Conservation (phyloP, 2,329 filamentous ascomycete species). For the Ophiocordyceps unilateralis region DNA sequence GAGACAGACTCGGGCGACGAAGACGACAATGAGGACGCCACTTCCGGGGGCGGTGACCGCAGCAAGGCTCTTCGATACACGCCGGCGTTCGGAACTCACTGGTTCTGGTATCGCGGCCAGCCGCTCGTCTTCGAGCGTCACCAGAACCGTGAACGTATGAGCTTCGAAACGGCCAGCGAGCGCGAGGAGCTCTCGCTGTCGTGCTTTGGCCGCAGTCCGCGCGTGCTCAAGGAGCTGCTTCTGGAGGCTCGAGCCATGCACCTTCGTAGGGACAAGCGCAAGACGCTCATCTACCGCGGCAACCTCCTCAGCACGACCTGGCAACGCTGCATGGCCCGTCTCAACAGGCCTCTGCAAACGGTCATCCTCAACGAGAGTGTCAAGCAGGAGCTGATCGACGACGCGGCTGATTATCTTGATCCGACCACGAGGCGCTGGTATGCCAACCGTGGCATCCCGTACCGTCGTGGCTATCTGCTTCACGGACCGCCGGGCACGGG, state of each 20-base stretch:
- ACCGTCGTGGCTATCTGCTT: constrained; percentile 68
- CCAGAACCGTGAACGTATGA: constrained; percentile 25
- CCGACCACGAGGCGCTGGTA: constrained; percentile 61
- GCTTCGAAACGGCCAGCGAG: constrained; percentile 25
- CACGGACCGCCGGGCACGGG: constrained; percentile 68
- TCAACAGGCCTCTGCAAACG: constrained; percentile 44
- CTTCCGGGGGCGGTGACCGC: constrained; percentile 10
- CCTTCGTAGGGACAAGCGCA: constrained; percentile 38
- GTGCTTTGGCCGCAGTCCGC: constrained; percentile 43
- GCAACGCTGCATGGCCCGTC: constrained; percentile 45
- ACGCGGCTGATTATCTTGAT: constrained; percentile 45
- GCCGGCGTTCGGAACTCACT: constrained; percentile 48
- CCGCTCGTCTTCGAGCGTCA: constrained; percentile 40
- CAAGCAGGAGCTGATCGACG: constrained; percentile 41
- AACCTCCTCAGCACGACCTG: constrained; percentile 31
- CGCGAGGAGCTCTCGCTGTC: constrained; percentile 42
- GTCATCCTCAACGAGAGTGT: constrained; percentile 45
- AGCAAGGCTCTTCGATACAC: constrained; percentile 43
- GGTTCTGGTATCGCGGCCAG: constrained; percentile 47
- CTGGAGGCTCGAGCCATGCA: constrained; percentile 38
- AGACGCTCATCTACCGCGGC: constrained; percentile 49
- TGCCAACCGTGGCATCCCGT: constrained; percentile 66
- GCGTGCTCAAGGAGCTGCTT: constrained; percentile 43
- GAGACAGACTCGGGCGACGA: constrained; percentile 13
- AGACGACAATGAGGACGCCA: constrained; percentile 14